Percentiles rank a stretch among this genome's conserved stretches.
phyloP scores from a whole-genome alignment of 2,329 filamentous ascomycete species.

The Sphaerulina vaccinii region DNA sequence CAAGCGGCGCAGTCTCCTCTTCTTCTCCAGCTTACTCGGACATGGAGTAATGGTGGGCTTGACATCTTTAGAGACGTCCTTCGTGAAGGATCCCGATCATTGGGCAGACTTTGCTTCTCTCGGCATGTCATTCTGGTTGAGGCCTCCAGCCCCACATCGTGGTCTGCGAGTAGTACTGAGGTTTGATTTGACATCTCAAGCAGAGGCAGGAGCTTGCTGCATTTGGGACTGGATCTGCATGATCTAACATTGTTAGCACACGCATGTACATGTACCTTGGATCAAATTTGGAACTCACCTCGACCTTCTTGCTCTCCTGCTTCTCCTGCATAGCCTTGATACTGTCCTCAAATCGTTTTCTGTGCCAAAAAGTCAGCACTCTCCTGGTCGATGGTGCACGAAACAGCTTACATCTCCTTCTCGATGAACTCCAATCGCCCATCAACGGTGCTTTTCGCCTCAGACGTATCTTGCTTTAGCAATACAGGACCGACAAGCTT shows the following conservation, averaged over 20 bases:
- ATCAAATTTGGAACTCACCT: slow-evolving; percentile 53
- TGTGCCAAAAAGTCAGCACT: slow-evolving; percentile 34
- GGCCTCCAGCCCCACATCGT: no score
- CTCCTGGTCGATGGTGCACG: not conserved
- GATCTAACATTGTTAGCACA: slow-evolving; percentile 8
- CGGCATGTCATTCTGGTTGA: no score
- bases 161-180: no score
- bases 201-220: slow-evolving; percentile 33
- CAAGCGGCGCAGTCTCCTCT: no score
- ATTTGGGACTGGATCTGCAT: slow-evolving; percentile 43
- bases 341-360: slow-evolving; percentile 65
- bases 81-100: no score
- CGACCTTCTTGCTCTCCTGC: slow-evolving; percentile 63
- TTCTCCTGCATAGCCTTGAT: slow-evolving; percentile 64
- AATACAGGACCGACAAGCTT: slow-evolving; percentile 92
- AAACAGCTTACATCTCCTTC: slow-evolving; percentile 75
- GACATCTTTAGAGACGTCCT: no score
- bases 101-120: no score
- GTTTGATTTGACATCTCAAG: slow-evolving; percentile 21
- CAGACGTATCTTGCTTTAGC: slow-evolving; percentile 87
- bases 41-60: no score
- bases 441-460: slow-evolving; percentile 88
- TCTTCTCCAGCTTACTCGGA: no score
- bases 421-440: slow-evolving; percentile 88
- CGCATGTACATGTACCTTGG: not conserved